Base-by-base conservation (phyloP, 305 asterid genomes). In the Caryopteris hybrid region DNA sequence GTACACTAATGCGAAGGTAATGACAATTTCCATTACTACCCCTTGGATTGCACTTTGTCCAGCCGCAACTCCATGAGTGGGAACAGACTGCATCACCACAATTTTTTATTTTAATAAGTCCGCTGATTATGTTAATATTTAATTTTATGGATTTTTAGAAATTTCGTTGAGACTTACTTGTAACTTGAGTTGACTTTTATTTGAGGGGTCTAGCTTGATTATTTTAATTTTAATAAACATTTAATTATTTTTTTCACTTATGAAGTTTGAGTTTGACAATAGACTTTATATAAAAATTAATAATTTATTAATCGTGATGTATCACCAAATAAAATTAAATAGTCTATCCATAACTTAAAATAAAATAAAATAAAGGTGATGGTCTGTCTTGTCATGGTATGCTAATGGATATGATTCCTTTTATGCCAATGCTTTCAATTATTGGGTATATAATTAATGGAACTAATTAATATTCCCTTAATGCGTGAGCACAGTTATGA, bases 1-100 rank as follows among this genome's bases (percentile, higher is more conserved):
- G 84, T 87, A 87, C 3, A 87, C 95, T 0, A 87, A 72, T 29
- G 77, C 91, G 68, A 85, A 87, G 17, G 95, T 87, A 2, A 77
- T 83, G 52, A 85, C 22, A 45, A 87, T 87, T 43, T 85, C 95
- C 86, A 82, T 76, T 16, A 85, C 86, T 51, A 85, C 76, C 39
- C 91, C 91, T 66, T 56, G 78, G 3, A 81, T 8, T 55, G 70
- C 84, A 63, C 23, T 70, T 74, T 81, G 56, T 50, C 89, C 91
- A 1, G 80, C 53, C 11, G 81, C 84, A 23, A 87, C 91, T 61
- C 79, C 79, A 3, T 87, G 95, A 5, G 89, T 87, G 1, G 95
- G 95, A 63, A 87, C 71, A 13, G 89, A 38, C 95, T 87, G 87
- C 73, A 43, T 18, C 61, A 68, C 31, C 9, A 46, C 7, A 53